Evolutionary conservation across 2,329 filamentous ascomycete species (phyloP).

Genomic region (Talaromyces sp.): DNA sequence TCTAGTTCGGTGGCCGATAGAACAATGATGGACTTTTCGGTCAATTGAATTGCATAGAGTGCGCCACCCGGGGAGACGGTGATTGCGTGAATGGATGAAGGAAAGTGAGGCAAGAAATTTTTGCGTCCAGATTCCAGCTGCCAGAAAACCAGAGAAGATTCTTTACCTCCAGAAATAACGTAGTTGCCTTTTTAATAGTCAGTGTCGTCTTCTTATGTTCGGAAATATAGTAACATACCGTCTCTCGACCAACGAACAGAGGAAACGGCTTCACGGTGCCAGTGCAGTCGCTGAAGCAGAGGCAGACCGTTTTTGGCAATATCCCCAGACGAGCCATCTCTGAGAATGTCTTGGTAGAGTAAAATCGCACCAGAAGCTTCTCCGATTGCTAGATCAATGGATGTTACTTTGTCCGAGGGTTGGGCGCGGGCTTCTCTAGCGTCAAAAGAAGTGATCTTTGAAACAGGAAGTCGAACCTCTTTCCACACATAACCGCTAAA

Average conservation of each 20-base stretch:
- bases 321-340: conserved; percentile 41
- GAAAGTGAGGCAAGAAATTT: conserved; percentile 85
- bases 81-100: conserved; percentile 77
- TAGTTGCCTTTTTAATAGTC: conserved; percentile 68
- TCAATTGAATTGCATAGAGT: conserved; percentile 77
- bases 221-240: conserved; percentile 50
- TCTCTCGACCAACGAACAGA: conserved; percentile 88
- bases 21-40: conserved; percentile 89
- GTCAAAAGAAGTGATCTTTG: conserved; percentile 62
- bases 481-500: conserved; percentile 50
- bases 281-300: conserved; percentile 69
- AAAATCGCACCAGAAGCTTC: conserved; percentile 72
- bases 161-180: conserved; percentile 84
- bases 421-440: conserved; percentile 44
- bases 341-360: conserved; percentile 72
- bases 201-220: conserved; percentile 2
- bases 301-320: conserved; percentile 34
- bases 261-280: conserved; percentile 82
- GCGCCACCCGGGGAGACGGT: conserved; percentile 74
- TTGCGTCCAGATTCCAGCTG: conserved; percentile 82
- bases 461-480: conserved; percentile 54
- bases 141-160: conserved; percentile 88
- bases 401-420: conserved; percentile 20
- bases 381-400: conserved; percentile 74
- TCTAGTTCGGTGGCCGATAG: conserved; percentile 85